Evolutionary conservation across 73 alveolate species (phyloP).

Genomic region (Paramecium primaurelia): DNA sequence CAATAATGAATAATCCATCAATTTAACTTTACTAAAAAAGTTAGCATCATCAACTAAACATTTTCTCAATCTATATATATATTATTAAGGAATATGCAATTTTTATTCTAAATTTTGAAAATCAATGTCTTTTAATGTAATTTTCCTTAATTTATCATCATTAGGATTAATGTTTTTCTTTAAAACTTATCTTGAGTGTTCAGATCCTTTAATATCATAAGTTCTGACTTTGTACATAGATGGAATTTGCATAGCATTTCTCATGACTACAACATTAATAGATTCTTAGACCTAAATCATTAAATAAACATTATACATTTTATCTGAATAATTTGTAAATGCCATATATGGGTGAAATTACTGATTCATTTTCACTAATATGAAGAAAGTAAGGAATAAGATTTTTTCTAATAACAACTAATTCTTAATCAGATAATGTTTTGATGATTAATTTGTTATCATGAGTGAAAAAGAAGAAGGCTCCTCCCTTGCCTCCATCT

Average conservation of each 20-base stretch:
- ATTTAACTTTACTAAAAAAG: not conserved
- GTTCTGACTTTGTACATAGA: not conserved
- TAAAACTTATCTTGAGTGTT: not conserved
- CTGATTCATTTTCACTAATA: not conserved
- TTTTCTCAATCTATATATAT: not conserved
- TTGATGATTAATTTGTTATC: conserved; percentile 91
- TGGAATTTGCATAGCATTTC: not conserved
- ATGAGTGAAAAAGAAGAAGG: conserved; percentile 91
- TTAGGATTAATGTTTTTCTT: not conserved
- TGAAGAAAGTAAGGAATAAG: not conserved
- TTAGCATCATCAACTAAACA: not conserved
- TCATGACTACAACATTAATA: not conserved
- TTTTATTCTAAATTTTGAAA: not conserved
- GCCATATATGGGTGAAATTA: conserved; percentile 23
- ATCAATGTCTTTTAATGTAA: conserved; percentile 34
- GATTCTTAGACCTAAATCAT: not conserved
- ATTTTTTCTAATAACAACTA: conserved; percentile 63
- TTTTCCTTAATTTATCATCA: not conserved
- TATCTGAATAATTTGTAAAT: not conserved
- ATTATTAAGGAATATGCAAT: not conserved
- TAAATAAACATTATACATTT: not conserved
- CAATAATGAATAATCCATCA: not conserved
- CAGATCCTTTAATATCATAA: conserved; percentile 30
- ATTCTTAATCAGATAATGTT: conserved; percentile 87
- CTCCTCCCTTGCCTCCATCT: conserved; percentile 92